A percentile compares a stretch with the other conserved stretches of the same genome.
phyloP scores from a whole-genome alignment of 306 rosid genomes.

The Cucumis hystrix region DNA sequence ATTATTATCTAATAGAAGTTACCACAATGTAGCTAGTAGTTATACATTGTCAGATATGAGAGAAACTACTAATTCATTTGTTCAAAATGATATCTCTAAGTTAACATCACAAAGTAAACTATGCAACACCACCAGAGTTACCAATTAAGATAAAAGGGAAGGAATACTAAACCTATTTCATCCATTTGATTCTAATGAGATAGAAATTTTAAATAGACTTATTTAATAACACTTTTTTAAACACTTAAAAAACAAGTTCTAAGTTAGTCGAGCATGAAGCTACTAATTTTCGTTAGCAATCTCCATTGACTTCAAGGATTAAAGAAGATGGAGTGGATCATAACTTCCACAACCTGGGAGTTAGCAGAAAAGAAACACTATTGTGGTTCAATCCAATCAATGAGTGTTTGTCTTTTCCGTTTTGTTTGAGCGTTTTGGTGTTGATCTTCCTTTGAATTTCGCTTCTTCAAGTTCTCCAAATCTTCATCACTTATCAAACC shows the following conservation, averaged over 20 bases:
- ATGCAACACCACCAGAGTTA: background rate
- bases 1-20: no score
- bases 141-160: background rate
- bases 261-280: background rate
- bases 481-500: constrained; percentile 55
- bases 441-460: constrained; percentile 37
- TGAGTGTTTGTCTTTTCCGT: constrained; percentile 31
- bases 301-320: background rate
- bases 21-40: no score
- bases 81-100: no score
- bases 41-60: no score
- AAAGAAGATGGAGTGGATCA: background rate
- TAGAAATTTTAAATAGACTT: no score
- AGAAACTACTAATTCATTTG: no score
- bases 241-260: no score
- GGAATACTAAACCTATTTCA: background rate
- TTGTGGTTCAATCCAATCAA: constrained; percentile 13
- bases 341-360: background rate
- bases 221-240: no score
- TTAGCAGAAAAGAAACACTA: background rate
- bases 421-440: constrained; percentile 25
- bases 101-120: background rate
- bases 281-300: background rate
- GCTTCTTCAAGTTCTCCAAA: constrained; percentile 34
- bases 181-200: background rate